A percentile compares a stretch with the other conserved stretches of the same genome.
These are phyloP conservation scores for Cytidiella melzeri DNA, from an alignment of 768 basidiomycete species.

Conservation along the genomic window DNA sequence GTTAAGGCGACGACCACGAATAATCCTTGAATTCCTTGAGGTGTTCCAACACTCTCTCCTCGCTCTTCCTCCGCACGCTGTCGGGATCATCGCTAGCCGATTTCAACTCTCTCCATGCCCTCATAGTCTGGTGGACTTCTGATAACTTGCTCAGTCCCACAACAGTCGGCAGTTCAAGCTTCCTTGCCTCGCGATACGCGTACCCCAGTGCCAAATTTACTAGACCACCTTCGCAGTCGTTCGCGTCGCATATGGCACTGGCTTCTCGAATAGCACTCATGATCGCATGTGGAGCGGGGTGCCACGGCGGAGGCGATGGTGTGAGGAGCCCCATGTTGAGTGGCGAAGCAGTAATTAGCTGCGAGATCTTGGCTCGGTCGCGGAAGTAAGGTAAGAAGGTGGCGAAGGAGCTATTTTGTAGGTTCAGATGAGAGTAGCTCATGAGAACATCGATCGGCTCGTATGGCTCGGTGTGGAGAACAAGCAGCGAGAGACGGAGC, in stretches of 20 bases:
- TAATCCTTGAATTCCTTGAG: constrained; percentile 33
- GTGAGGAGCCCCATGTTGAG: constrained; percentile 80
- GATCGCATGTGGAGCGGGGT: constrained; percentile 60
- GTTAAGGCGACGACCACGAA: constrained; percentile 63
- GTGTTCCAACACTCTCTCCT: constrained; percentile 33
- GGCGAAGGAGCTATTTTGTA: constrained; percentile 62
- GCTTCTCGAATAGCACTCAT: constrained; percentile 38
- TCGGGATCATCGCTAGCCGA: constrained; percentile 25
- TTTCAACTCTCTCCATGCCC: constrained; percentile 58
- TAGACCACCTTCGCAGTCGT: constrained; percentile 41
- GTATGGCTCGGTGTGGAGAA: constrained; percentile 59
- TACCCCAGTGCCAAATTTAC: constrained; percentile 71
- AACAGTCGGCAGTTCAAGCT: constrained; percentile 52
- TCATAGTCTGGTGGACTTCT: constrained; percentile 73
- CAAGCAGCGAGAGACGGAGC: constrained; percentile 74
- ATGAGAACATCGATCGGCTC: constrained; percentile 73
- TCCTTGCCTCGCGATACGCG: constrained; percentile 45
- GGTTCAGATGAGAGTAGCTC: constrained; percentile 74
- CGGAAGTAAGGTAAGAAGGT: constrained; percentile 52
- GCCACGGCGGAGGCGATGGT: constrained; percentile 56
- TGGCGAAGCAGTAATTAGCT: constrained; percentile 75
- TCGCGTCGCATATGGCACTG: constrained; percentile 18
- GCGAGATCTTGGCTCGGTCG: constrained; percentile 56
- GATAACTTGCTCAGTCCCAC: constrained; percentile 61
- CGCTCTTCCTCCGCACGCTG: constrained; percentile 12